These are phyloP conservation scores for Xerocomus brunneocitrinus DNA, from an alignment of 768 basidiomycete genomes.

Conservation along the genomic window DNA sequence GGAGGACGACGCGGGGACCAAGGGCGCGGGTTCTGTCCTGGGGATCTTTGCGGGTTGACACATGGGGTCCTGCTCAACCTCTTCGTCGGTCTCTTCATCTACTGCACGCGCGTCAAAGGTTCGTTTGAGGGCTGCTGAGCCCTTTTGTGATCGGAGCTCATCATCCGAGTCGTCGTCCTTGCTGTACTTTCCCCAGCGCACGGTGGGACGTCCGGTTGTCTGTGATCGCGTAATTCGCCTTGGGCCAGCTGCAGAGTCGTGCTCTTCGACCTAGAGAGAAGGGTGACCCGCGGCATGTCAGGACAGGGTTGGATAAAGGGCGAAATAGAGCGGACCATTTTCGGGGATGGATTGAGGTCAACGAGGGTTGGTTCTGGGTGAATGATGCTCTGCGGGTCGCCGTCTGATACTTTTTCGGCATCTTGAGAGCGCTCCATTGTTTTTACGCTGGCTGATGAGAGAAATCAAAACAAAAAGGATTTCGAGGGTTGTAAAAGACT, in stretches of 20 bases:
- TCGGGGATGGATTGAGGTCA: conserved; percentile 20
- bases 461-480: conserved; percentile 17
- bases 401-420: conserved; percentile 17
- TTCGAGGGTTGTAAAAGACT: neutral
- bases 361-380: conserved; percentile 23
- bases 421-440: conserved; percentile 28
- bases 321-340: conserved; percentile 30
- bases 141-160: conserved; percentile 15
- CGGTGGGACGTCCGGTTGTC: conserved; percentile 31
- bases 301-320: conserved; percentile 27
- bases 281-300: conserved; percentile 17
- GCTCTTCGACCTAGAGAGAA: conserved; percentile 24
- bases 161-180: conserved; percentile 29
- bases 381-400: conserved; percentile 1
- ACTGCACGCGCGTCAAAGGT: conserved; percentile 33
- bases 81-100: conserved; percentile 33
- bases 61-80: conserved; percentile 17
- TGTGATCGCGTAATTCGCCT: conserved; percentile 33
- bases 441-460: conserved; percentile 30
- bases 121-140: conserved; percentile 27
- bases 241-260: conserved; percentile 22
- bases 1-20: conserved; percentile 27
- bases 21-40: conserved; percentile 23
- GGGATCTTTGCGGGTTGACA: conserved; percentile 26
- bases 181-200: conserved; percentile 32